Evolutionary conservation across 257 asterid species (phyloP), one percentile per base, ranked within the genome.

Genomic region (Ballota nigra): DNA sequence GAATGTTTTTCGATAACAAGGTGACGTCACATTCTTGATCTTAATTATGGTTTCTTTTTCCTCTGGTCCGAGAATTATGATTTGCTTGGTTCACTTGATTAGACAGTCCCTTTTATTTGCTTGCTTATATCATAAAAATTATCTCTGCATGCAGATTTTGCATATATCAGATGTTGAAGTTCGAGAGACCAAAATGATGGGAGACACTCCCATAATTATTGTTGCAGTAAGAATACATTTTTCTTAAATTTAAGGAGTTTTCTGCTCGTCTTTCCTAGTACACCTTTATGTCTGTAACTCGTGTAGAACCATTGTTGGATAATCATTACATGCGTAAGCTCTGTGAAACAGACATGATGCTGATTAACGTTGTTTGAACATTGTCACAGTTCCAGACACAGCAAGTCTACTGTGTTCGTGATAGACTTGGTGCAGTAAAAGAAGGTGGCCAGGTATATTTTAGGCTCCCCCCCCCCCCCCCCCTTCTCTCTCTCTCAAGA

Each of bases 121-220:
- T 15, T 28, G 43, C 65, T 59, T 23, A 59, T 59, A 2, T 28
- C 5, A 28, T 31, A 49, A 47, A 31, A 20, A 62, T 0, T 28
- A 18, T 40, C 52, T 8, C 22, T 70, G 72, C 53, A 26, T 86
- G 86, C 91, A 95, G 99, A 92, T 95, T 78, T 79, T 95, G 68
- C 99, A 92, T 71, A 80, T 95, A 72, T 89, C 98, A 31, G 99
- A 95, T 0, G 91, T 80, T 23, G 97, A 92, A 72, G 96, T 95
- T 67, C 87, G 85, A 73, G 97, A 92, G 86, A 86, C 96, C 55
- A 95, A 92, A 86, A 86, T 95, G 96, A 86, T 95, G 97, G 99
- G 96, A 60, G 99, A 95, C 64, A 79, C 89, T 47, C 97, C 99
- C 56, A 84, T 95, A 73, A 95, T 95, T 63, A 89, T 95, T 65